phyloP scores from a whole-genome alignment of 2,329 filamentous ascomycete species.

The Epichloe elymi region DNA sequence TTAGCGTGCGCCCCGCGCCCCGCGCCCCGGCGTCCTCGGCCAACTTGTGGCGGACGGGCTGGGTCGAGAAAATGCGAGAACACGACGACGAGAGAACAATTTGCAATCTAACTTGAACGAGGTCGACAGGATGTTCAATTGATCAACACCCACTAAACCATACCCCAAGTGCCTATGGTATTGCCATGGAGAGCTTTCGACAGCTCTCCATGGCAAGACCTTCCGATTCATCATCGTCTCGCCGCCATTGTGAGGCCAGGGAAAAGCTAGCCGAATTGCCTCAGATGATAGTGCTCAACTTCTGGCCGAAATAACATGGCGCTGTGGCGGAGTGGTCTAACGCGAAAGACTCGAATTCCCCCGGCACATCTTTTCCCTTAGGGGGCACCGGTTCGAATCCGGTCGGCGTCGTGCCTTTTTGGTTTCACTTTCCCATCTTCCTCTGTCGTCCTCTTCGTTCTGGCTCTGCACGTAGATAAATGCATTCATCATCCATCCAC shows the following conservation, averaged over 20 bases:
- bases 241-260: no score
- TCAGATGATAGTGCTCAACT: background rate
- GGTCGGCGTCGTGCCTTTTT: conserved; percentile 16
- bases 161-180: no score
- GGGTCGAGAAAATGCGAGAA: background rate
- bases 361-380: conserved; percentile 15
- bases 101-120: no score
- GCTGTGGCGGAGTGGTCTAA: conserved; percentile 20
- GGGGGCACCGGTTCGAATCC: conserved; percentile 22
- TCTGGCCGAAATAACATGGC: conserved; percentile 4
- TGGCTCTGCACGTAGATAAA: no score
- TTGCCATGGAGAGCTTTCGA: no score
- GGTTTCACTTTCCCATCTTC: background rate
- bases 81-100: background rate
- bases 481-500: no score
- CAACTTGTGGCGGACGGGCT: background rate
- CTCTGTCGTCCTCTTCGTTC: background rate
- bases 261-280: no score
- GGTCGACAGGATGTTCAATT: no score
- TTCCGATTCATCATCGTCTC: no score
- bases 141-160: no score
- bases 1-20: no score
- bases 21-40: background rate
- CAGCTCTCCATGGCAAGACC: no score
- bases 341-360: conserved; percentile 19